Evolutionary conservation across 495 filamentous ascomycete species (phyloP), one percentile per base, ranked within the genome.

Genomic region (Neurospora hispaniola): DNA sequence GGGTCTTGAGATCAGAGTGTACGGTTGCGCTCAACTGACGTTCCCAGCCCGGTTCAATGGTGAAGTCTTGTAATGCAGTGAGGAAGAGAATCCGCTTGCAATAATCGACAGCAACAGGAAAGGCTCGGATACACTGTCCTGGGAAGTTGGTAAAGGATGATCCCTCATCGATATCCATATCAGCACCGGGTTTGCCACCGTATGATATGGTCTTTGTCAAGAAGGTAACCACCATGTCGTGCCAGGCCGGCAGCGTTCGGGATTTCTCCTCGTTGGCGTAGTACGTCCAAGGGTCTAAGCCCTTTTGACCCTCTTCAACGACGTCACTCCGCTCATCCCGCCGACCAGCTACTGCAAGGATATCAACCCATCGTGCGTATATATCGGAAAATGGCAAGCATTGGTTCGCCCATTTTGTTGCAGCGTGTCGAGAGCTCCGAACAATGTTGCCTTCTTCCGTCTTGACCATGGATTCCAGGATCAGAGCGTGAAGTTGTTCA

Each of bases 341-440:
- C 2, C 86, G 86, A 23, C 85, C 85, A 43, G 90, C 88, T 54
- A 96, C 80, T 48, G 94, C 94, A 74, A 97, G 85, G 41, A 98
- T 84, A 81, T 97, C 88, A 69, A 96, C 91, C 93, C 93, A 98
- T 62, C 95, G 88, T 46, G 91, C 96, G 27, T 89, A 84, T 14
- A 93, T 85, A 77, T 96, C 93, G 43, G 82, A 85, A 74, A 91
- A 98, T 3, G 90, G 89, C 12, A 99, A 84, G 76, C 93, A 97
- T n/a, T 91, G 86, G 76, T 98, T 98, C 4, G 94, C 92, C 84
- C 94, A 98, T 35, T 94, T 90, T 5, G 96, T 88, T n/a, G 91
- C 91, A 23, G 92, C 88, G 81, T 93, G 95, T 9, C 93, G 89
- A 69, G 91, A 90, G 71, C 89, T 91, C 72, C 93, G 85, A 9